Percentiles rank a stretch among this genome's conserved stretches.
These are phyloP conservation scores for Lactarius sanguifluus DNA, from an alignment of 768 basidiomycete genomes.

Conservation along the genomic window DNA sequence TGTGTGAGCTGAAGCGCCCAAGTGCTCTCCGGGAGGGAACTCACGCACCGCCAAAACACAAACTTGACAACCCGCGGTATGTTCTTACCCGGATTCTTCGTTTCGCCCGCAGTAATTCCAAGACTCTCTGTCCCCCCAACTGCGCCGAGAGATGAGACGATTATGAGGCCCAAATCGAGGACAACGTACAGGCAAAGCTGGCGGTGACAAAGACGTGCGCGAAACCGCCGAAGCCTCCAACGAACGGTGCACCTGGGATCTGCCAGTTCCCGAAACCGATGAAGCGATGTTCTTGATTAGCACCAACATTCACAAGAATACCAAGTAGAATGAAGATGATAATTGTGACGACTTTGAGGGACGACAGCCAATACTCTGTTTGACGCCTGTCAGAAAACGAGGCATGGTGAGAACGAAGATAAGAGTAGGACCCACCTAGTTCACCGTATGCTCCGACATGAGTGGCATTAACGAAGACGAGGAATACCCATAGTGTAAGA, in stretches of 20 bases:
- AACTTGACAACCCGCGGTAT: conserved; percentile 88
- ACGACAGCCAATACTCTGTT: conserved; percentile 83
- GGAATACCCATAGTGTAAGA: conserved; percentile 70
- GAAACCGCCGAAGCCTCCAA: conserved; percentile 82
- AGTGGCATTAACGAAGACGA: conserved; percentile 66
- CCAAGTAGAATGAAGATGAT: conserved; percentile 78
- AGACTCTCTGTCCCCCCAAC: conserved; percentile 89
- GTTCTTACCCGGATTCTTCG: conserved; percentile 80
- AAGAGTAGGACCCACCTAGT: conserved; percentile 51
- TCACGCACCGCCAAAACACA: conserved; percentile 78
- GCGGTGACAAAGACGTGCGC: conserved; percentile 81
- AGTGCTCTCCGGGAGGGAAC: background rate
- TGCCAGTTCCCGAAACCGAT: conserved; percentile 74
- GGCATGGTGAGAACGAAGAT: background rate
- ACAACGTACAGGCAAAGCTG: conserved; percentile 72
- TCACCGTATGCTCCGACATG: conserved; percentile 83
- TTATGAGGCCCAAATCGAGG: conserved; percentile 4
- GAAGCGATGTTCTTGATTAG: conserved; percentile 62
- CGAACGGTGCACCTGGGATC: conserved; percentile 79
- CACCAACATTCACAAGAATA: conserved; percentile 76
- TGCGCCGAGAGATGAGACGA: conserved; percentile 30
- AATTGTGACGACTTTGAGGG: conserved; percentile 77
- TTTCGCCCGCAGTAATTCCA: conserved; percentile 92
- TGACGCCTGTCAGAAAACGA: background rate
- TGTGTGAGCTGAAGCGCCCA: background rate